phyloP scores from a whole-genome alignment of 192 early-diverging fungal species.

The Coemansia sp. region DNA sequence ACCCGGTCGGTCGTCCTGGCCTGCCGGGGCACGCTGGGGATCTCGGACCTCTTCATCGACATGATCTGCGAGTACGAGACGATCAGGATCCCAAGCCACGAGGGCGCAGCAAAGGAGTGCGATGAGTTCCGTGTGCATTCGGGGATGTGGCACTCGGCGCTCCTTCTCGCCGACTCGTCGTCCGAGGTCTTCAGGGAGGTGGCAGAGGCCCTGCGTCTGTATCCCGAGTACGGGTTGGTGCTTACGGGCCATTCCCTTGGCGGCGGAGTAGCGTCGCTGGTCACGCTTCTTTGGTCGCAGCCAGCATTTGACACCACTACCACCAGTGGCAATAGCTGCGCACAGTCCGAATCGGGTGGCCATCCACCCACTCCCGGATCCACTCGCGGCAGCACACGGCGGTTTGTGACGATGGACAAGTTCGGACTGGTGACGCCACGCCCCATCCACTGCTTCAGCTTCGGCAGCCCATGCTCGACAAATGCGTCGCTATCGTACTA shows the following conservation, averaged over 20 bases:
- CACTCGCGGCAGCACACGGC: conserved; percentile 41
- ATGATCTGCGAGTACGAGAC: conserved; percentile 74
- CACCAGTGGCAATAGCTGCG: neutral
- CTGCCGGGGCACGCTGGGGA: conserved; percentile 83
- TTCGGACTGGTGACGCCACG: conserved; percentile 70
- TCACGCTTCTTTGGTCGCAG: conserved; percentile 73
- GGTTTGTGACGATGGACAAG: conserved; percentile 63
- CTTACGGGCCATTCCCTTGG: conserved; percentile 89
- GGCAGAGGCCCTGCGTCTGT: conserved; percentile 63
- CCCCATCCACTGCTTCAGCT: conserved; percentile 82
- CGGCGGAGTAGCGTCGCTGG: conserved; percentile 78
- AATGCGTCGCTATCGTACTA: conserved; percentile 67
- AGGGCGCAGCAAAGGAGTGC: neutral
- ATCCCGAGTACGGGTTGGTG: conserved; percentile 79
- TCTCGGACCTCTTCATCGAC: conserved; percentile 87
- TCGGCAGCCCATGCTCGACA: conserved; percentile 79
- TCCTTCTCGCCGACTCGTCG: conserved; percentile 64
- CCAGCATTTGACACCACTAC: conserved; percentile 33
- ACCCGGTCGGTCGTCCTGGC: conserved; percentile 75
- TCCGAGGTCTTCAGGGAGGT: conserved; percentile 75
- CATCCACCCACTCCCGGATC: conserved; percentile 25
- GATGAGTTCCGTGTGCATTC: conserved; percentile 67
- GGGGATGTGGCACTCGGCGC: conserved; percentile 84
- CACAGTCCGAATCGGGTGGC: neutral
- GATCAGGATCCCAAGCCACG: conserved; percentile 25